Evolutionary conservation across 2,329 filamentous ascomycete genomes (phyloP), one percentile per base, ranked within the genome.

Genomic region (Cladorrhinum sp.): DNA sequence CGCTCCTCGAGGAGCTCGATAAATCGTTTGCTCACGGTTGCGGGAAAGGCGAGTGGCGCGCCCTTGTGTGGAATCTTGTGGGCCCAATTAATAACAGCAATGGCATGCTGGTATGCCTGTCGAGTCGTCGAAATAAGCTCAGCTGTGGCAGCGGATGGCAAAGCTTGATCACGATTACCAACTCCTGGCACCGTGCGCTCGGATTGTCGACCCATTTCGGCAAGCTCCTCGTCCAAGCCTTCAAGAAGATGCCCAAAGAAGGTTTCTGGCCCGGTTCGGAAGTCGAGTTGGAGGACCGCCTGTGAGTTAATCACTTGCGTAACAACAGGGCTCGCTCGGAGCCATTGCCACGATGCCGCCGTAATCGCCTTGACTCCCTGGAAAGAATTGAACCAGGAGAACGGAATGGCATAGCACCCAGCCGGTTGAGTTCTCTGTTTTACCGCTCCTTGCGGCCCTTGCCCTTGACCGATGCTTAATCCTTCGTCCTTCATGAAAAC

Each of bases 331-430:
- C 83, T 87, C 61, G 79, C 78, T 2, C 85, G 78, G 51, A 88
- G 78, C 80, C 82, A 88, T 60, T 81, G 82, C 85, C 85, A 88
- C 13, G 84, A 86, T 2, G 81, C 80, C 20, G 85, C 82, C 0
- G 87, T 85, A 32, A 88, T 79, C 1, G 85, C 82, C 70, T 88
- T 88, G 64, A 88, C 84, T 10, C 85, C 85, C 67, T 88, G 85
- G 67, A 87, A 88, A 3, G 85, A 82, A 68, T 88, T 85, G 62
- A 88, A 88, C 85, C 84, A 88, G 2, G 83, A 79, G 49, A 87
- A 73, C 0, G 85, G 85, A n/a, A 87, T 72, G 18, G 77, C 76
- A 68, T 88, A 88, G 41, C 76, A 76, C 64, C 74, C 62, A 8
- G 65, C 58, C 8, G 59, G 58, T n/a, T 64, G 50, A 25, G 52